Evolutionary conservation across 2,329 filamentous ascomycete genomes (phyloP).

Genomic region (Remersonia thermophila): DNA sequence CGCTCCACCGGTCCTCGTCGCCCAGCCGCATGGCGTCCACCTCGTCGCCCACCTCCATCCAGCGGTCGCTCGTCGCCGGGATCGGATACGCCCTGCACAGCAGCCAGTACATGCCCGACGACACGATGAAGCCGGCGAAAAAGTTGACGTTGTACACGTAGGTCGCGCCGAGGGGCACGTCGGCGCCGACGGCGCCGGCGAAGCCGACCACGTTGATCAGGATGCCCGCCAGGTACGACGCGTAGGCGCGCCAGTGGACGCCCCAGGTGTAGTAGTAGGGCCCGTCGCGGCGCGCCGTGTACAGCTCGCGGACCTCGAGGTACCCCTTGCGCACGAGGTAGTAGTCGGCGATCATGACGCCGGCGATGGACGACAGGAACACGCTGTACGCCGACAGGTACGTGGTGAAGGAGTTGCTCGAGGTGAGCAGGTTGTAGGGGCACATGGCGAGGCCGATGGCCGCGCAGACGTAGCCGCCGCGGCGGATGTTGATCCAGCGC

Average conservation of each 20-base stretch:
- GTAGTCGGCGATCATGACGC: slow-evolving; percentile 84
- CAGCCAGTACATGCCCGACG: slow-evolving; percentile 52
- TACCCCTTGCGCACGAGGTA: slow-evolving; percentile 76
- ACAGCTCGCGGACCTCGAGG: slow-evolving; percentile 65
- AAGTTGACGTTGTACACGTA: slow-evolving; percentile 90
- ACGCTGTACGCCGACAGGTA: slow-evolving; percentile 88
- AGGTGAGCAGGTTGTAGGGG: slow-evolving; percentile 66
- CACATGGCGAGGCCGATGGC: slow-evolving; percentile 72
- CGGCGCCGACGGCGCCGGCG: slow-evolving; percentile 59
- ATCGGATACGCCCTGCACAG: slow-evolving; percentile 61
- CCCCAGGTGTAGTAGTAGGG: slow-evolving; percentile 67
- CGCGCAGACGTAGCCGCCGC: slow-evolving; percentile 78
- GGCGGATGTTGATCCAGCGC: slow-evolving; percentile 70
- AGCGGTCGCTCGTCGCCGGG: slow-evolving; percentile 59
- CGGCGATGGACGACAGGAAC: slow-evolving; percentile 85
- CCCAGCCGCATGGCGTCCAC: slow-evolving; percentile 41
- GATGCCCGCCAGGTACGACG: slow-evolving; percentile 71
- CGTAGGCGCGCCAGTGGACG: slow-evolving; percentile 73
- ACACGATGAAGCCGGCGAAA: slow-evolving; percentile 70
- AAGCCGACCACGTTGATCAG: slow-evolving; percentile 88
- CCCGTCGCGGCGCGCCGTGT: slow-evolving; percentile 52
- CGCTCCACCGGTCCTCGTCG: slow-evolving; percentile 30
- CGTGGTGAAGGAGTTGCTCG: slow-evolving; percentile 74
- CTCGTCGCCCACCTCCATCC: slow-evolving; percentile 64
- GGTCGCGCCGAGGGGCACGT: slow-evolving; percentile 63